These are phyloP conservation scores for Leishmania arabica DNA, from an alignment of 208 protist species.

Conservation along the genomic window DNA sequence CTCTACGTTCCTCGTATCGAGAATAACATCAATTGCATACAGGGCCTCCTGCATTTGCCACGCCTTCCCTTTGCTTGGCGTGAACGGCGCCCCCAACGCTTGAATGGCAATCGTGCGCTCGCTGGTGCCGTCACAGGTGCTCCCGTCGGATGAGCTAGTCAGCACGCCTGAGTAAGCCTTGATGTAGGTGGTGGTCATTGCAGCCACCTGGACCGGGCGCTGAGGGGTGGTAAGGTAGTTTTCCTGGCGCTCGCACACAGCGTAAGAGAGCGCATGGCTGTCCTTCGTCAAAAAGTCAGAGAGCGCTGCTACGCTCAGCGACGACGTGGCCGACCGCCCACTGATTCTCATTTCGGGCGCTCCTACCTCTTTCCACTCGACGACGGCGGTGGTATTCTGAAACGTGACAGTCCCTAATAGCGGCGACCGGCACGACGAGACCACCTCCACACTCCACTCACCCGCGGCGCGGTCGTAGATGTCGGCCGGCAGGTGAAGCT, in stretches of 20 bases:
- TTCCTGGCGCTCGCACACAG: slow-evolving; percentile 42
- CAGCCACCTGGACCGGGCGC: slow-evolving; percentile 33
- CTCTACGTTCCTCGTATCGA: slow-evolving; percentile 34
- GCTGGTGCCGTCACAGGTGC: slow-evolving; percentile 20
- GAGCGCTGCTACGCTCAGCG: slow-evolving; percentile 40
- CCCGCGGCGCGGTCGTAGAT: slow-evolving; percentile 54
- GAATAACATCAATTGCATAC: slow-evolving; percentile 52
- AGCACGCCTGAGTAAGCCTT: slow-evolving; percentile 46
- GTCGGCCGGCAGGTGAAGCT: slow-evolving; percentile 45
- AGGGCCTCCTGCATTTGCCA: slow-evolving; percentile 50
- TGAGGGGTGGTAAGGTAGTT: slow-evolving; percentile 53
- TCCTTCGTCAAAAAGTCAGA: slow-evolving; percentile 32
- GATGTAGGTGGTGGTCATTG: slow-evolving; percentile 52
- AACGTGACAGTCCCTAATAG: slow-evolving; percentile 39
- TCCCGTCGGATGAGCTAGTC: neutral
- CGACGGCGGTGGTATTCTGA: slow-evolving; percentile 33
- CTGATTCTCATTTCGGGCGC: slow-evolving; percentile 16
- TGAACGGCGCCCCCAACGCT: slow-evolving; percentile 39
- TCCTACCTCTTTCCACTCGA: slow-evolving; percentile 40
- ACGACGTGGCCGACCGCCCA: slow-evolving; percentile 16
- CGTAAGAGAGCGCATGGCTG: slow-evolving; percentile 31
- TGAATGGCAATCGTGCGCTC: slow-evolving; percentile 46
- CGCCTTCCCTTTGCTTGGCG: slow-evolving; percentile 15
- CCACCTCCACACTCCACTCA: slow-evolving; percentile 61
- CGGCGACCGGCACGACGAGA: slow-evolving; percentile 42